These are phyloP conservation scores for Pseudotulostoma volvatum DNA, from an alignment of 495 filamentous ascomycete species.

Conservation along the genomic window DNA sequence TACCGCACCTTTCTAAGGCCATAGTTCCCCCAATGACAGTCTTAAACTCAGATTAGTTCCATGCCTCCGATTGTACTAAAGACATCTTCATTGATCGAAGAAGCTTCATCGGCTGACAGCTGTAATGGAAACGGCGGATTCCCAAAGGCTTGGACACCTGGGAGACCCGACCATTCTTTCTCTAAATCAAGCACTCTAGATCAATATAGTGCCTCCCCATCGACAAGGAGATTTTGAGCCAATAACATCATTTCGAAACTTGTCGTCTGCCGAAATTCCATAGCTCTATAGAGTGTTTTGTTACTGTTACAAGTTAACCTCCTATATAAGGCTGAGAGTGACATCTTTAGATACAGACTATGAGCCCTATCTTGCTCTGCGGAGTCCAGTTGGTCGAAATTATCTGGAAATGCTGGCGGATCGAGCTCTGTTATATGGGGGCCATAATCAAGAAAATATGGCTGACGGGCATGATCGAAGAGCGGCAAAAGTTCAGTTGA, in stretches of 20 bases:
- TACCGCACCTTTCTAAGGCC: slow-evolving; percentile 11
- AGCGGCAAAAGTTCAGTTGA: slow-evolving; percentile 14
- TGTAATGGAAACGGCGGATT: slow-evolving; percentile 9
- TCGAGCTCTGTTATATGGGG: slow-evolving; percentile 4
- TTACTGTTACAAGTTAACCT: slow-evolving; percentile 5
- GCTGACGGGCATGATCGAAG: slow-evolving; percentile 12
- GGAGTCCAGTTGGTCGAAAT: slow-evolving; percentile 9
- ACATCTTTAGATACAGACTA: slow-evolving; percentile 9
- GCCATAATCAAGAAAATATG: slow-evolving; percentile 15
- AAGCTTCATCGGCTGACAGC: slow-evolving; percentile 9
- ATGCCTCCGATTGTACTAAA: slow-evolving; percentile 10
- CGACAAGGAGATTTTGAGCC: slow-evolving; percentile 11
- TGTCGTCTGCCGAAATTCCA: slow-evolving; percentile 11
- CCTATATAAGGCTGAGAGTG: slow-evolving; percentile 8
- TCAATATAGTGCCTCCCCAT: slow-evolving; percentile 13
- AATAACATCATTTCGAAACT: slow-evolving; percentile 9
- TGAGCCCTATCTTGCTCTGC: slow-evolving; percentile 8
- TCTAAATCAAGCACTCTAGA: slow-evolving; percentile 8
- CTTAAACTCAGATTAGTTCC: slow-evolving; percentile 11
- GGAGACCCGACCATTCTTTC: slow-evolving; percentile 11
- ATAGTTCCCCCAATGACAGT: slow-evolving; percentile 9
- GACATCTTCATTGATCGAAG: slow-evolving; percentile 9
- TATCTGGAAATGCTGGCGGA: slow-evolving; percentile 8
- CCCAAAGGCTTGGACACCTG: slow-evolving; percentile 12
- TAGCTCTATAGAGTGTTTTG: slow-evolving; percentile 8